These are phyloP conservation scores for Plantago ovata DNA, from an alignment of 257 asterid species.

Conservation along the genomic window DNA sequence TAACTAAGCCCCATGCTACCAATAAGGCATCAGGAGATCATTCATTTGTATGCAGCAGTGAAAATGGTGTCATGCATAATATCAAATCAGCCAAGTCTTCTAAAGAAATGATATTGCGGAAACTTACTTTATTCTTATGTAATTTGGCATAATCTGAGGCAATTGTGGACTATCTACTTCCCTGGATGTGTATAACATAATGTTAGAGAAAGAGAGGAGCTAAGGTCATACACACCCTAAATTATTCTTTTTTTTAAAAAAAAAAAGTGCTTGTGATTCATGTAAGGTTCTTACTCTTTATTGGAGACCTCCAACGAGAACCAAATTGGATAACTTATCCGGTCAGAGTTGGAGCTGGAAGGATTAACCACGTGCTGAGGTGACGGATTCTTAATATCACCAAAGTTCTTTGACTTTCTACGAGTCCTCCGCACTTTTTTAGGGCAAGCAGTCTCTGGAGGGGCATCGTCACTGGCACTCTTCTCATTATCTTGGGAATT, in stretches of 20 bases:
- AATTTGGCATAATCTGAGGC: constrained; percentile 88
- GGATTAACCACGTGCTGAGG: constrained; percentile 65
- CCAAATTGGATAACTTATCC: constrained; percentile 67
- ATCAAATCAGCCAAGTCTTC: background rate
- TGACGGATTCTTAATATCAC: constrained; percentile 40
- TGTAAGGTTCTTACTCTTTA: constrained; percentile 53
- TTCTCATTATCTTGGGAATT: constrained; percentile 50
- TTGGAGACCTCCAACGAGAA: constrained; percentile 75
- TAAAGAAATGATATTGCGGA: constrained; percentile 4
- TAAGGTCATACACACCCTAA: constrained; percentile 7
- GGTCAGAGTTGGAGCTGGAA: constrained; percentile 40
- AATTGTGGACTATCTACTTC: constrained; percentile 60
- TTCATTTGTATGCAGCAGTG: background rate
- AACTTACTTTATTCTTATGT: constrained; percentile 94
- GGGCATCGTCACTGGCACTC: constrained; percentile 26
- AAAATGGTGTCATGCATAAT: background rate
- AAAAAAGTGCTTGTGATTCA: constrained; percentile 17
- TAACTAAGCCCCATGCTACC: background rate
- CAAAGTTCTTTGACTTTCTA: constrained; percentile 42
- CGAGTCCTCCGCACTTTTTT: constrained; percentile 45
- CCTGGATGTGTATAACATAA: constrained; percentile 39
- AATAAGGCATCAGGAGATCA: background rate
- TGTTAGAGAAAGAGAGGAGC: constrained; percentile 24
- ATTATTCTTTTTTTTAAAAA: constrained; percentile 3
- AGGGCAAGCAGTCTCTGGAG: constrained; percentile 53